Base-by-base conservation (phyloP, 2,329 filamentous ascomycete species). In the Capronia coronata region DNA sequence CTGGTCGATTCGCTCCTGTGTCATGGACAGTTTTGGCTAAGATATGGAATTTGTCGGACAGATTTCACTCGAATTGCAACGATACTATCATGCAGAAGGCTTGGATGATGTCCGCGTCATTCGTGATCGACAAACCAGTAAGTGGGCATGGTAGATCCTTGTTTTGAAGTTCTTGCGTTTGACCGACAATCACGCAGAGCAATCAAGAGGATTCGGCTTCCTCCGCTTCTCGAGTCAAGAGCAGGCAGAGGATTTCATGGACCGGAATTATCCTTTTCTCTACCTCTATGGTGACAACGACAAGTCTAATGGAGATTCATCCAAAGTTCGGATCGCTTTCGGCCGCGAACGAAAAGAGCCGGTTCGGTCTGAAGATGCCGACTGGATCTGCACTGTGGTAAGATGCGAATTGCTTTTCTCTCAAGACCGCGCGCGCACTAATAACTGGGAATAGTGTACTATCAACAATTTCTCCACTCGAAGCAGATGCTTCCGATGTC, bases 21-120 rank as follows among this genome's bases (percentile, higher is more conserved):
- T 54, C 49, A 48, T 51, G 51, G 43, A 51, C 29, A 46, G 34
- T 43, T 49, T 32, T 43, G n/a, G 51, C 57, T 59, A 59, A 59
- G 53, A 57, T 49, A n/a, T 49, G 52, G 46, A 48, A 40, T 23
- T 54, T 60, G 60, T 63, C 61, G 56, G 68, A 73, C 68, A 80
- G 77, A 77, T 80, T 63, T 70, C 71, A 59, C 68, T 69, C 66
- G 76, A 79, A 68, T 68, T 80, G 59, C 67, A 68, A 58, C 70
- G 75, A 58, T 70, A 68, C 56, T 73, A 78, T 56, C 66, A 71
- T 59, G 66, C 77, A 54, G 68, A 73, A 49, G 70, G 69, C n/a
- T 64, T 80, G 52, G 76, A 79, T 59, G 76, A 79, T 58, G 68
- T 80, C 41, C 71, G 76, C 14, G 68, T 80, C 44, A 80, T 80